phyloP scores from a whole-genome alignment of 1,284 basidiomycete species.

The Spongiforma sp. region DNA sequence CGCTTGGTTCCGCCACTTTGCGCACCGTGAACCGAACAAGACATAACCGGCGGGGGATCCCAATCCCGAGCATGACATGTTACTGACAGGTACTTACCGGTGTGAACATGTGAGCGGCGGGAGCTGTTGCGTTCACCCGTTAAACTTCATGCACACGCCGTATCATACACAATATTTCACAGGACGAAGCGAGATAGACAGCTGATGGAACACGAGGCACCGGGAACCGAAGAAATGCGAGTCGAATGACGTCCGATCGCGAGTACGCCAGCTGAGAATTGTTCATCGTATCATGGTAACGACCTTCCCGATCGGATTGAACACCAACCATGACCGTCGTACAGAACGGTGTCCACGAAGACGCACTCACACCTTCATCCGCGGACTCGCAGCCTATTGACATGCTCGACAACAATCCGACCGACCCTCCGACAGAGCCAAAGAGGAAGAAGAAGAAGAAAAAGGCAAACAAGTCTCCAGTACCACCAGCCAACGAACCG shows the following conservation, averaged over 20 bases:
- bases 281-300: constrained; percentile 21
- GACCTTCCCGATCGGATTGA: constrained; percentile 8
- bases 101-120: too few species aligned
- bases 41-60: too few species aligned
- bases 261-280: too few species aligned
- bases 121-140: too few species aligned
- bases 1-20: too few species aligned
- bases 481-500: constrained; percentile 27
- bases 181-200: constrained; percentile 6
- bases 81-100: too few species aligned
- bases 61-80: too few species aligned
- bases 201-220: not conserved
- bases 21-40: too few species aligned
- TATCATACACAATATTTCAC: too few species aligned
- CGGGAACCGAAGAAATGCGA: constrained; percentile 8
- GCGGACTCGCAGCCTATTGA: constrained; percentile 20
- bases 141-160: too few species aligned
- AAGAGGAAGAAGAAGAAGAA: constrained; percentile 79
- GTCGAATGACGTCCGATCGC: too few species aligned
- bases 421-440: constrained; percentile 27
- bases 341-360: too few species aligned
- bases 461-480: constrained; percentile 59
- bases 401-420: constrained; percentile 9
- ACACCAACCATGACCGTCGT: not conserved
- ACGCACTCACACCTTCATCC: constrained; percentile 8